phyloP scores from a whole-genome alignment of 371 early-diverging fungal genomes.

The Capniomyces stellatus region DNA sequence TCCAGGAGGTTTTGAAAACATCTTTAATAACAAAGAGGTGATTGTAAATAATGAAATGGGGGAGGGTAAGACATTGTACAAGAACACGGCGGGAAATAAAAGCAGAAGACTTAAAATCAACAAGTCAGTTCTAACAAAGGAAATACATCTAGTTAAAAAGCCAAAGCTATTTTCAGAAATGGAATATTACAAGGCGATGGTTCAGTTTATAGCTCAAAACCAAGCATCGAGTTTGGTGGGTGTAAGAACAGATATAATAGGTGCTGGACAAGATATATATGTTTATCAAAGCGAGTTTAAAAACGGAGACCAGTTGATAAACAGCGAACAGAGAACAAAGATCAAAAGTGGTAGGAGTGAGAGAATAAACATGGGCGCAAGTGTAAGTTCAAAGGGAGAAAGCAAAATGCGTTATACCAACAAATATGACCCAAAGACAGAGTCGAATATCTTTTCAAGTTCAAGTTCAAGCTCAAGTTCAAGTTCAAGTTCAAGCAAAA shows the following conservation, averaged over 20 bases:
- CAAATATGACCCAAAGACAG: too few species aligned
- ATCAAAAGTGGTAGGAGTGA: too few species aligned
- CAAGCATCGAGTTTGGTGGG: neutral
- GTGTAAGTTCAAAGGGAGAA: too few species aligned
- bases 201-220: neutral
- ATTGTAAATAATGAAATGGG: too few species aligned
- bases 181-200: neutral
- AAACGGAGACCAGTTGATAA: too few species aligned
- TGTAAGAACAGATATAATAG: neutral
- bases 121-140: slow-evolving; percentile 2
- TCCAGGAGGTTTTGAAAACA: slow-evolving; percentile 9
- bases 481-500: neutral
- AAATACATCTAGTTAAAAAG: neutral
- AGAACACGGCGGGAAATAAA: neutral
- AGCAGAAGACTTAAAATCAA: neutral
- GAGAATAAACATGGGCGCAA: too few species aligned
- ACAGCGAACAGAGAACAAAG: too few species aligned
- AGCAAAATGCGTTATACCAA: too few species aligned
- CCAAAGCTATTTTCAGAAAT: neutral
- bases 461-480: neutral
- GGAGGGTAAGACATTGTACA: neutral
- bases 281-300: too few species aligned
- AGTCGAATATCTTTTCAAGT: too few species aligned
- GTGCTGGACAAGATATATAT: too few species aligned
- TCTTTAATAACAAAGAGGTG: too few species aligned